phyloP scores from a whole-genome alignment of 495 filamentous ascomycete species.

The Neurospora sp. region DNA sequence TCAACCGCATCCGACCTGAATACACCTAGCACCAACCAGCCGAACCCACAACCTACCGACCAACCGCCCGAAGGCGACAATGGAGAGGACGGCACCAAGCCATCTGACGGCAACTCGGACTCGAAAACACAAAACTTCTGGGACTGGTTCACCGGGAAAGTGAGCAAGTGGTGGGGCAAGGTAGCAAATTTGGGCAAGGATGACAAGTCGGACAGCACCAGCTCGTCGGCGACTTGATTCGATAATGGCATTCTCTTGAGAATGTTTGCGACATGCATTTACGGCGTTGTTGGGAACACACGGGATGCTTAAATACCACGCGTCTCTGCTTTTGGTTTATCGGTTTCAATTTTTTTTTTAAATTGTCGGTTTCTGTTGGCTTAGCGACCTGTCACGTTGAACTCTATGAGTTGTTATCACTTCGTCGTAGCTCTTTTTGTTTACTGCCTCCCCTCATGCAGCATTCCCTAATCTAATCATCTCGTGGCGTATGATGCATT shows the following conservation, averaged over 20 bases:
- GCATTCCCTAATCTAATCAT: neutral
- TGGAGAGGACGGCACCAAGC: neutral
- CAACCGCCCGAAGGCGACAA: constrained; percentile 3
- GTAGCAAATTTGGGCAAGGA: constrained; percentile 16
- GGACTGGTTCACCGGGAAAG: constrained; percentile 41
- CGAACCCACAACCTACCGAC: constrained; percentile 10
- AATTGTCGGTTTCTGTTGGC: neutral
- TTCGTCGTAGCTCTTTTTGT: neutral
- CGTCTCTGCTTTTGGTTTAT: neutral
- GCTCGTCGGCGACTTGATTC: neutral
- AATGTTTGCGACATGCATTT: neutral
- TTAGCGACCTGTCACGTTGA: neutral
- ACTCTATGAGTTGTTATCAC: neutral
- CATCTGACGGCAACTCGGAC: constrained; percentile 3
- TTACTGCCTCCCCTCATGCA: neutral
- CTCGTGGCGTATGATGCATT: neutral
- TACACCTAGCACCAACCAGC: constrained; percentile 9
- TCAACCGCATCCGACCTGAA: neutral
- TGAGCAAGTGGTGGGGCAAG: constrained; percentile 31
- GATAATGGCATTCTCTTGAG: neutral
- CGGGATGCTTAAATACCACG: neutral
- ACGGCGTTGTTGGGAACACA: neutral
- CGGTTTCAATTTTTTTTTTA: neutral
- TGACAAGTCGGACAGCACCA: neutral
- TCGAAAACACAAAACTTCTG: constrained; percentile 25